Base-by-base conservation (phyloP, 768 basidiomycete species). In the Mycena kentingensis region DNA sequence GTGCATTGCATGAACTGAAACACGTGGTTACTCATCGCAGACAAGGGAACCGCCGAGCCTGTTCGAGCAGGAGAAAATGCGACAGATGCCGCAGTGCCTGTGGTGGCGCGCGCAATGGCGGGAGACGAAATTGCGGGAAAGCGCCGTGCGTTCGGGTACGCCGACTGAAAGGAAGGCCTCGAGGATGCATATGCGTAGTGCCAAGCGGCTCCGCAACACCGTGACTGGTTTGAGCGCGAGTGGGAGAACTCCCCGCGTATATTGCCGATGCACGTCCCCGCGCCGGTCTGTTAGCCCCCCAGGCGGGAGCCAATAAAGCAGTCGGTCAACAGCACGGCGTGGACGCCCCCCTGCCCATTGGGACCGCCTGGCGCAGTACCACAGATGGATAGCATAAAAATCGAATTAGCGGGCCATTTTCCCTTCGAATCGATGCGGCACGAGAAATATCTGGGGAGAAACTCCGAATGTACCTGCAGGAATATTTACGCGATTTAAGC, bases 11-110 rank as follows among this genome's bases (percentile, higher is more conserved):
- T 8, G 21, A 10, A 8, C 15, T 10, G 10, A 19, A 10, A 10
- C 15, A n/a, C 8, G 37, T 8, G 8, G 10, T 21, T 22, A 3
- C 12, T 24, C 2, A 19, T 51, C 31, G 46, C 54, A 3, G 3
- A 61, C 61, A 60, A 11, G 12, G 0, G 66, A 66, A 21, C 64
- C 64, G 45, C 60, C 65, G 12, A 39, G 45, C 3, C 45, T 67
- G 1, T 38, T 68, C 12, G 24, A n/a, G n/a, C n/a, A 42, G n/a
- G 64, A 67, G 46, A 65, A 67, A 46, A 68, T 67, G 66, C 43
- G 59, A 2, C 35, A 57, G 0, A 41, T 54, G 0, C 11, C 45
- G 31, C 29, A n/a, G n/a, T 65, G 59, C 27, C 31, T 66, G 1
- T 2, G 37, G 13, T 56, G 58, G 56, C 52, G 58, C 12, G 52